These are phyloP conservation scores for Colletotrichum gigasporum DNA, from an alignment of 2,329 filamentous ascomycete genomes.

Conservation along the genomic window DNA sequence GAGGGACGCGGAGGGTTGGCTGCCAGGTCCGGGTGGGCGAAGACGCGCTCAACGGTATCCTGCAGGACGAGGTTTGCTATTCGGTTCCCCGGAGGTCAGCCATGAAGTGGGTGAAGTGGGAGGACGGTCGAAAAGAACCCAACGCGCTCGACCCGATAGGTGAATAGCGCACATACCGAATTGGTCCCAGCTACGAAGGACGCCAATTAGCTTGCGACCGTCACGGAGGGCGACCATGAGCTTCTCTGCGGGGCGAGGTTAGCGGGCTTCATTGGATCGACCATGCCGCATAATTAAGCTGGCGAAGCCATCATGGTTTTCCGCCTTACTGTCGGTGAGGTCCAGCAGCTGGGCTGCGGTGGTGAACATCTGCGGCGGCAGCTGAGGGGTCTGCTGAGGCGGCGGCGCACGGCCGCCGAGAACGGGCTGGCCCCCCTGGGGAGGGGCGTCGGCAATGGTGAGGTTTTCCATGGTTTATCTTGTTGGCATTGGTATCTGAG, in stretches of 20 bases:
- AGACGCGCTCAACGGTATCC: conserved; percentile 90
- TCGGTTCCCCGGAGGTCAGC: not conserved
- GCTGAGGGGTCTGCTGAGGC: conserved; percentile 59
- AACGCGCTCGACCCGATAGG: no score
- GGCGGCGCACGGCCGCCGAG: conserved; percentile 44
- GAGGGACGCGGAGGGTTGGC: conserved; percentile 42
- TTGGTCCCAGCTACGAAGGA: conserved; percentile 96
- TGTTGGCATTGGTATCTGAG: conserved; percentile 29
- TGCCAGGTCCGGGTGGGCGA: conserved; percentile 58
- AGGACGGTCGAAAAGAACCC: no score
- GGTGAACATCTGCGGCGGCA: conserved; percentile 97
- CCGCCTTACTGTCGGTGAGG: conserved; percentile 89
- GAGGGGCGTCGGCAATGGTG: conserved; percentile 58
- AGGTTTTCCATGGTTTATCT: conserved; percentile 61
- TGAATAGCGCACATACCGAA: conserved; percentile 73
- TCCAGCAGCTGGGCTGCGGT: conserved; percentile 96
- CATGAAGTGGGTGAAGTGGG: not conserved
- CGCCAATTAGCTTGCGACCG: conserved; percentile 91
- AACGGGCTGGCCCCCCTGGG: conserved; percentile 45
- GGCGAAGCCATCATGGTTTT: conserved; percentile 36
- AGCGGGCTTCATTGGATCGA: conserved; percentile 8
- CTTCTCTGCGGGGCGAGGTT: conserved; percentile 74
- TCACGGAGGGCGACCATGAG: conserved; percentile 91
- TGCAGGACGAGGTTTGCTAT: conserved; percentile 94
- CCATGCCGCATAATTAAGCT: not conserved